phyloP scores from a whole-genome alignment of 805 yeast genomes.

The Lipomyces yamanashiensis region DNA sequence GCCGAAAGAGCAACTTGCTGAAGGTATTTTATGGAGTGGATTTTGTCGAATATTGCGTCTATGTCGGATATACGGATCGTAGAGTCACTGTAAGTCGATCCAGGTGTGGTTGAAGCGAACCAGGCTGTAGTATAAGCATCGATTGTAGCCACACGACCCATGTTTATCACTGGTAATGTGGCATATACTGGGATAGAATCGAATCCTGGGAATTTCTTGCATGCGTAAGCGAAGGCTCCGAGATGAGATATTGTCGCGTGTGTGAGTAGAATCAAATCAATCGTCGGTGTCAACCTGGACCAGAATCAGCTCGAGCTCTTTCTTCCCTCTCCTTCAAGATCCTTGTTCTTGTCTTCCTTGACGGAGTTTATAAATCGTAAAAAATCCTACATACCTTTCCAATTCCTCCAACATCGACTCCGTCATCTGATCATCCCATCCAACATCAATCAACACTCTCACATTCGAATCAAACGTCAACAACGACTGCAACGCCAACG shows the following conservation, averaged over 20 bases:
- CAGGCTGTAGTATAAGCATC: constrained; percentile 79
- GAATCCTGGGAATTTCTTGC: constrained; percentile 59
- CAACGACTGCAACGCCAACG: constrained; percentile 41
- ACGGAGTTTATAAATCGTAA: background rate
- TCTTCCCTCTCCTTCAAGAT: background rate
- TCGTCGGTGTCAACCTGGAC: constrained; percentile 39
- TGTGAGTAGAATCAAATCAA: constrained; percentile 78
- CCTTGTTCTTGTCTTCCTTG: background rate
- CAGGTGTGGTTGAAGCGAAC: constrained; percentile 46
- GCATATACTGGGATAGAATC: constrained; percentile 70
- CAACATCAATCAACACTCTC: constrained; percentile 47
- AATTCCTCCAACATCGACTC: constrained; percentile 27
- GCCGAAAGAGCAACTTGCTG: constrained; percentile 73
- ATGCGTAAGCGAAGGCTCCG: constrained; percentile 76
- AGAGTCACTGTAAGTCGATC: constrained; percentile 13
- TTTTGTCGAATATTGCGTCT: constrained; percentile 76
- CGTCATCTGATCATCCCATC: constrained; percentile 46
- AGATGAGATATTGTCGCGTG: constrained; percentile 81
- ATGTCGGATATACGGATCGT: constrained; percentile 57
- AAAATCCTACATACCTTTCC: constrained; percentile 19
- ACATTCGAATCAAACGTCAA: constrained; percentile 44
- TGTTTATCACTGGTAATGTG: constrained; percentile 84
- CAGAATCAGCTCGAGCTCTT: background rate
- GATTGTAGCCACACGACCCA: constrained; percentile 84
- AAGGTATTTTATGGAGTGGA: constrained; percentile 72